These are phyloP conservation scores for Dendrothele bispora DNA, from an alignment of 768 basidiomycete genomes.

Conservation along the genomic window DNA sequence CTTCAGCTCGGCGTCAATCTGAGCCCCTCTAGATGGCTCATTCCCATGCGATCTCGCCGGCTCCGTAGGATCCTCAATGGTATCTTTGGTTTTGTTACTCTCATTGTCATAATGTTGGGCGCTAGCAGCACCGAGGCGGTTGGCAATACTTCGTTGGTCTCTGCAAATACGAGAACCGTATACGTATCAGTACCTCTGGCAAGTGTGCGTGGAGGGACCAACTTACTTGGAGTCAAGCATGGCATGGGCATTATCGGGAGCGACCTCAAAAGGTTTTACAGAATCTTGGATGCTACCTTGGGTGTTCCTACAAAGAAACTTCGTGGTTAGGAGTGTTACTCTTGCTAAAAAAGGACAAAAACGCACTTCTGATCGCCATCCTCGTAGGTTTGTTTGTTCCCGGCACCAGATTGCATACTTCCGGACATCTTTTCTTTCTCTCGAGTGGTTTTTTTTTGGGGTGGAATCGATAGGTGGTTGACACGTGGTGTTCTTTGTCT, in stretches of 20 bases:
- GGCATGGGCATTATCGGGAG: slow-evolving; percentile 34
- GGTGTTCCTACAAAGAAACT: slow-evolving; percentile 8
- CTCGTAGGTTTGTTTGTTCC: slow-evolving; percentile 47
- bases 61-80: slow-evolving; percentile 43
- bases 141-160: slow-evolving; percentile 42
- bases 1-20: slow-evolving; percentile 57
- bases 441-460: neutral
- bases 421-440: neutral
- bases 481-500: no score
- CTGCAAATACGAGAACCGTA: slow-evolving; percentile 22
- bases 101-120: slow-evolving; percentile 31
- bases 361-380: slow-evolving; percentile 48
- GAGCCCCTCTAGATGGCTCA: slow-evolving; percentile 56
- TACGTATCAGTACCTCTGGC: neutral
- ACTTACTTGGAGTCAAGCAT: slow-evolving; percentile 42
- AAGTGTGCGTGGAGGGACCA: no score
- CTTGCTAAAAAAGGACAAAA: neutral
- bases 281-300: slow-evolving; percentile 9
- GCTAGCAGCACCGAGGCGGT: slow-evolving; percentile 33
- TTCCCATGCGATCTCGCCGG: slow-evolving; percentile 56
- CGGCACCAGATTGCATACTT: slow-evolving; percentile 49
- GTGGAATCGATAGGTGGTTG: neutral
- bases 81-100: slow-evolving; percentile 24
- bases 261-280: slow-evolving; percentile 29
- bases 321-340: neutral